These are phyloP conservation scores for Coriaria nepalensis DNA, from an alignment of 306 rosid species.

Conservation along the genomic window DNA sequence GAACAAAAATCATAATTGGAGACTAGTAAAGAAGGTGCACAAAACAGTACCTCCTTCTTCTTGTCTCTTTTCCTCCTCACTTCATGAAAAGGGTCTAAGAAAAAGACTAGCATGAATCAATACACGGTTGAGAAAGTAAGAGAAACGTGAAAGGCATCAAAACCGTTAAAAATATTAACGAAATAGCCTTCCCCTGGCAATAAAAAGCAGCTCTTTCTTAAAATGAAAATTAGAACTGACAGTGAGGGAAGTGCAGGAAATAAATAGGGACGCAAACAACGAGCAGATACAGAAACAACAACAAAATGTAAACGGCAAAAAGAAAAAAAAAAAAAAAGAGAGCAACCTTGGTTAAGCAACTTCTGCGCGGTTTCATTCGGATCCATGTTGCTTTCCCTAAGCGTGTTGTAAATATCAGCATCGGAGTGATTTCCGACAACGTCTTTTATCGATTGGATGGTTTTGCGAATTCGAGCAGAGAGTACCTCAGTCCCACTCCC, in stretches of 20 bases:
- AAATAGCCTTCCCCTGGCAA: no score
- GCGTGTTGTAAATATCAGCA: constrained; percentile 72
- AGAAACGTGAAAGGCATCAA: neutral
- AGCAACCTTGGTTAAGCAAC: constrained; percentile 83
- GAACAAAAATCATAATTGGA: neutral
- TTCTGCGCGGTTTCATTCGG: constrained; percentile 98
- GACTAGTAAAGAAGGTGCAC: neutral
- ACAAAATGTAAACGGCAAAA: neutral
- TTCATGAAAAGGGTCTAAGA: constrained; percentile 75
- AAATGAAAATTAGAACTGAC: neutral
- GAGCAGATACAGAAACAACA: neutral
- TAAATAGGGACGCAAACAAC: neutral
- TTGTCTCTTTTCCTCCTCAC: constrained; percentile 92
- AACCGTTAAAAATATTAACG: neutral
- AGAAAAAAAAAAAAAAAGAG: neutral
- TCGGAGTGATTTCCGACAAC: constrained; percentile 80
- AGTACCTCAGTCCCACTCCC: constrained; percentile 62
- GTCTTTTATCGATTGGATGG: constrained; percentile 85
- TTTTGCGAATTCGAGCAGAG: constrained; percentile 51
- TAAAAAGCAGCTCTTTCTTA: neutral
- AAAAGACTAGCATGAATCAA: constrained; percentile 7
- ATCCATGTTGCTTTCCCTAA: constrained; percentile 87
- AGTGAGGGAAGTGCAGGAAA: neutral
- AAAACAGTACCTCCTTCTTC: constrained; percentile 58
- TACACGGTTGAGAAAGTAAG: neutral